Percentiles rank a stretch among this genome's conserved stretches.
Evolutionary conservation across 2,329 filamentous ascomycete genomes (phyloP).

Genomic region (Onygenales sp.): DNA sequence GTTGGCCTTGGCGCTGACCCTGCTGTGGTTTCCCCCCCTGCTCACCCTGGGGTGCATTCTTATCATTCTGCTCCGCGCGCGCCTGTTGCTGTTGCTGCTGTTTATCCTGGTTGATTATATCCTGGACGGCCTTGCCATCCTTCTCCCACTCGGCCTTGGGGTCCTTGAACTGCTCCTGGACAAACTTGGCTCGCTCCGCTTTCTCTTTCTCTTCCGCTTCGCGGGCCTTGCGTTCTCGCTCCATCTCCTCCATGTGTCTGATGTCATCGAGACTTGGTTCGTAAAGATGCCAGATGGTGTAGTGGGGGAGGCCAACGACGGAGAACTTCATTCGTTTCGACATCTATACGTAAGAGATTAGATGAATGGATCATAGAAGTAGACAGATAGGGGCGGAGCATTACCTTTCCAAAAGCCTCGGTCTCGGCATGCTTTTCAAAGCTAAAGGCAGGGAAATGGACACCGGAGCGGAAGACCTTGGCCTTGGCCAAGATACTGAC

Average conservation of each 20-base stretch:
- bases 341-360: slow-evolving; percentile 56
- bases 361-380: slow-evolving; percentile 8
- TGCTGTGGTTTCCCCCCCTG: neutral
- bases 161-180: slow-evolving; percentile 72
- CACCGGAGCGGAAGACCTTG: slow-evolving; percentile 84
- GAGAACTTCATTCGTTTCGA: slow-evolving; percentile 92
- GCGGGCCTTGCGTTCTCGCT: slow-evolving; percentile 67
- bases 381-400: neutral
- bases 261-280: slow-evolving; percentile 98
- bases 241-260: slow-evolving; percentile 98
- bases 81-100: slow-evolving; percentile 15
- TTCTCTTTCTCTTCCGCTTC: slow-evolving; percentile 72
- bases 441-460: slow-evolving; percentile 96
- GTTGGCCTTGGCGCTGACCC: neutral
- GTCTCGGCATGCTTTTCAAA: slow-evolving; percentile 99
- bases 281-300: slow-evolving; percentile 99
- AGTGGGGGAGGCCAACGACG: slow-evolving; percentile 90
- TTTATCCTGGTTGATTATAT: slow-evolving; percentile 53
- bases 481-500: slow-evolving; percentile 97
- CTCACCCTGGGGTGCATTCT: no score
- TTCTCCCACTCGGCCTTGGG: slow-evolving; percentile 75
- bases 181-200: slow-evolving; percentile 63
- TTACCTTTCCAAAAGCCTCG: slow-evolving; percentile 96
- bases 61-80: no score
- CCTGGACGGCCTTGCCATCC: slow-evolving; percentile 71